Evolutionary conservation across 768 basidiomycete species (phyloP), one percentile per base, ranked within the genome.

Genomic region (Pulveroboletus frians): DNA sequence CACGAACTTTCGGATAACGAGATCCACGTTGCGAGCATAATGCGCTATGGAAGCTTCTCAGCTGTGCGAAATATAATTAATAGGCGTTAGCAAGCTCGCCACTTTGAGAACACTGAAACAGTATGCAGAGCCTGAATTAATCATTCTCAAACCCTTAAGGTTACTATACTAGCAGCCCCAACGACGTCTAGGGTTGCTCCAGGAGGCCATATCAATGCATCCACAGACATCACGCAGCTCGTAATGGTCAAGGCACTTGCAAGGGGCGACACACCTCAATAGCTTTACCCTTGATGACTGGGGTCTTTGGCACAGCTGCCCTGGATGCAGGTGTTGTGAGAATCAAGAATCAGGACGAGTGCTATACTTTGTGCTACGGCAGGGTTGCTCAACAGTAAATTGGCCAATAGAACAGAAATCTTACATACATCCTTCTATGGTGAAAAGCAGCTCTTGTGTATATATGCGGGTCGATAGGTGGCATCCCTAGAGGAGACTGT

Each of bases 121-220:
- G 62, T 73, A 77, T 57, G 65, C 71, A 58, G 84, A 87, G 56
- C 84, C 81, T 69, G 72, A 13, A 37, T 21, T 13, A 17, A 9
- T 7, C 39, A 8, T 38, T 1, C 9, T 27, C n/a, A n/a, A 11
- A 26, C 6, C 8, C 38, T 23, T 30, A 26, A 26, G 23, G 23
- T 26, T 26, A 26, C 23, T 26, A 6, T 26, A 26, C 40, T n/a
- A 21, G 88, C 83, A 32, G 85, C 70, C 9, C 87, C 87, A 43
- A 92, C 89, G 47, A 87, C 78, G 53, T 91, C 89, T 9, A 91
- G 71, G 4, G 87, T 88, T 42, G 78, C 77, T 47, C 77, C 78
- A 36, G 78, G 80, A 3, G 90, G 69, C 79, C 82, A 88, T 4
- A 73, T 68, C 32, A 84, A 69, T 2, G 82, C 77, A 32, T 92